A percentile compares a stretch with the other conserved stretches of the same genome.
Conservation (phyloP, 805 yeast species). For the Ogataea parapolymorpha region DNA sequence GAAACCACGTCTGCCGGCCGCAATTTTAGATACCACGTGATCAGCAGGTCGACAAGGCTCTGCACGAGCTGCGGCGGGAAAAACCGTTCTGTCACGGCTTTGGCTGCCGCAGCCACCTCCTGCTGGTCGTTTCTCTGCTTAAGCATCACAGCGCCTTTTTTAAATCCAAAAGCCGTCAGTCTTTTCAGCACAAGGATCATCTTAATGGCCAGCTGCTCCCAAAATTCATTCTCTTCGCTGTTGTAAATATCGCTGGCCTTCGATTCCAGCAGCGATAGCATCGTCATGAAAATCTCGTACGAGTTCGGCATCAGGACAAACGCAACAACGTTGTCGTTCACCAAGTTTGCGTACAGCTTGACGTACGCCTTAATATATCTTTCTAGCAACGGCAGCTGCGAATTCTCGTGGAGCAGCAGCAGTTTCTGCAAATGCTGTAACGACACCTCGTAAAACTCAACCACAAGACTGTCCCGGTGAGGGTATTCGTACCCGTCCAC, state of each 20-base stretch:
- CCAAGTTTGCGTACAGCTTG: conserved; percentile 64
- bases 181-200: conserved; percentile 62
- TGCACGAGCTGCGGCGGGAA: conserved; percentile 56
- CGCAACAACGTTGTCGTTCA: conserved; percentile 60
- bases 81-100: conserved; percentile 48
- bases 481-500: conserved; percentile 75
- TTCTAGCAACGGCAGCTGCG: conserved; percentile 50
- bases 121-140: conserved; percentile 62
- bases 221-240: conserved; percentile 55
- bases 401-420: conserved; percentile 49
- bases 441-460: conserved; percentile 56
- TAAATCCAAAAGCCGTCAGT: conserved; percentile 57
- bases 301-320: conserved; percentile 68
- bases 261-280: conserved; percentile 56
- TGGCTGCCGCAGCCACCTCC: conserved; percentile 59
- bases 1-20: conserved; percentile 73
- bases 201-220: conserved; percentile 73
- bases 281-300: conserved; percentile 55
- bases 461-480: conserved; percentile 53
- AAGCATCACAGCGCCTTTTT: conserved; percentile 61
- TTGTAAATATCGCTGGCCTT: conserved; percentile 66
- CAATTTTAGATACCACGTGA: conserved; percentile 69
- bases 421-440: conserved; percentile 59
- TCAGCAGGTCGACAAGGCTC: conserved; percentile 61
- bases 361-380: conserved; percentile 71